Evolutionary conservation across 495 filamentous ascomycete species (phyloP).

Genomic region (Glarea lozoyensis): DNA sequence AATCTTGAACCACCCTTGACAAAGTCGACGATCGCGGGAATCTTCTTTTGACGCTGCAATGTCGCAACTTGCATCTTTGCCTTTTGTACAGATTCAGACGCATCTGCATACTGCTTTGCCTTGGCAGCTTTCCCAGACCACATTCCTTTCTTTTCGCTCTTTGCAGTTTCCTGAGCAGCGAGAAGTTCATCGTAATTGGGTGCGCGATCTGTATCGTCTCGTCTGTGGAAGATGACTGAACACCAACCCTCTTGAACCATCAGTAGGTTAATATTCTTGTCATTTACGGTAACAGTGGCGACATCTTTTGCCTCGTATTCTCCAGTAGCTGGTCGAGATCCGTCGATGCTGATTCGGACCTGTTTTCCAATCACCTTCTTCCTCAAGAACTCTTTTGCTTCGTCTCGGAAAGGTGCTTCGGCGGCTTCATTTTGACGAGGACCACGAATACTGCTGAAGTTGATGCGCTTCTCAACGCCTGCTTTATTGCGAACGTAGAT

Average conservation of each 20-base stretch:
- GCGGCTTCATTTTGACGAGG: conserved; percentile 54
- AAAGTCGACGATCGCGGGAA: conserved; percentile 94
- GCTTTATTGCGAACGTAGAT: conserved; percentile 75
- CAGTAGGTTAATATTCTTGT: conserved; percentile 76
- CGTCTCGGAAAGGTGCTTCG: conserved; percentile 76
- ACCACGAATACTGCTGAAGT: conserved; percentile 83
- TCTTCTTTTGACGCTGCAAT: conserved; percentile 78
- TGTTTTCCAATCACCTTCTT: conserved; percentile 95
- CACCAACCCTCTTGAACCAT: conserved; percentile 88
- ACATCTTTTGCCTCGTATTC: conserved; percentile 93
- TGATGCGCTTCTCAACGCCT: conserved; percentile 80
- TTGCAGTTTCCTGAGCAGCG: conserved; percentile 77
- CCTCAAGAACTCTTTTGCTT: conserved; percentile 91
- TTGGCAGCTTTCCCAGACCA: conserved; percentile 81
- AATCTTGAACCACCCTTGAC: conserved; percentile 95
- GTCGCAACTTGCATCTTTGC: conserved; percentile 86
- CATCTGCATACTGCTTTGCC: conserved; percentile 71
- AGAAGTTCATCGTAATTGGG: conserved; percentile 90
- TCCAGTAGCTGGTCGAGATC: conserved; percentile 81
- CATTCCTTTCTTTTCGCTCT: conserved; percentile 81
- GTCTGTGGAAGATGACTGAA: conserved; percentile 86
- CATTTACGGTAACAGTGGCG: conserved; percentile 71
- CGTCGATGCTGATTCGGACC: conserved; percentile 77
- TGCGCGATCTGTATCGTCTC: conserved; percentile 86
- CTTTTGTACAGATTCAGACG: conserved; percentile 86